Evolutionary conservation across 768 basidiomycete genomes (phyloP).

Genomic region (Kwoniella sp.): DNA sequence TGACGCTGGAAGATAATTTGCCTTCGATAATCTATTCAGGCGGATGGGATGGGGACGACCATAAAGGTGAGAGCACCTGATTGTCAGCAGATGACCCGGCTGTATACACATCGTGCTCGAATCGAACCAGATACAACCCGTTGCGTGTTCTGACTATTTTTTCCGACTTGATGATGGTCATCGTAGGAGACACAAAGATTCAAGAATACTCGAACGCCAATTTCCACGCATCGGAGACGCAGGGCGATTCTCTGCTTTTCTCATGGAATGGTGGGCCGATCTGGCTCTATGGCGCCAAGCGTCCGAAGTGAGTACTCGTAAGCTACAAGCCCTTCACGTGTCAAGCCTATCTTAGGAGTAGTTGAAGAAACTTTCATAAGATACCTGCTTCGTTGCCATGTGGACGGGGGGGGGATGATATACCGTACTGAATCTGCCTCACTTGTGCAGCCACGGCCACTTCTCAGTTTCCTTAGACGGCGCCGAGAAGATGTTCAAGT

Average conservation of each 20-base stretch:
- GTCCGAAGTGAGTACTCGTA: not conserved
- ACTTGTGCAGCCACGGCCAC: not conserved
- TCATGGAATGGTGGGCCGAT: not conserved
- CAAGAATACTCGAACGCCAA: not conserved
- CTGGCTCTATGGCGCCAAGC: not conserved
- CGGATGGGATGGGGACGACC: constrained; percentile 8
- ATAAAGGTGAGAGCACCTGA: not conserved
- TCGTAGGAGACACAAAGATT: not conserved
- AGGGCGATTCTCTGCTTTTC: not conserved
- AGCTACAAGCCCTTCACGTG: too few relatives aligned
- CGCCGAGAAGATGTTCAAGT: not conserved
- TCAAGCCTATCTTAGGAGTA: too few relatives aligned
- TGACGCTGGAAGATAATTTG: not conserved
- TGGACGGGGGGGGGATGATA: too few relatives aligned
- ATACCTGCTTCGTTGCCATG: too few relatives aligned
- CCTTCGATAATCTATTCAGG: not conserved
- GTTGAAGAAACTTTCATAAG: too few relatives aligned
- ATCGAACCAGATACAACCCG: too few relatives aligned
- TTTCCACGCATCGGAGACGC: not conserved
- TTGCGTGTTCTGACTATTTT: too few relatives aligned
- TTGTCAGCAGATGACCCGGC: too few relatives aligned
- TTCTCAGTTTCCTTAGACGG: not conserved
- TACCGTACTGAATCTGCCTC: not conserved
- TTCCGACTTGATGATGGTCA: too few relatives aligned
- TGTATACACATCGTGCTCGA: too few relatives aligned